These are phyloP conservation scores for Ophiostoma montium DNA, from an alignment of 2,329 filamentous ascomycete species.

Conservation along the genomic window DNA sequence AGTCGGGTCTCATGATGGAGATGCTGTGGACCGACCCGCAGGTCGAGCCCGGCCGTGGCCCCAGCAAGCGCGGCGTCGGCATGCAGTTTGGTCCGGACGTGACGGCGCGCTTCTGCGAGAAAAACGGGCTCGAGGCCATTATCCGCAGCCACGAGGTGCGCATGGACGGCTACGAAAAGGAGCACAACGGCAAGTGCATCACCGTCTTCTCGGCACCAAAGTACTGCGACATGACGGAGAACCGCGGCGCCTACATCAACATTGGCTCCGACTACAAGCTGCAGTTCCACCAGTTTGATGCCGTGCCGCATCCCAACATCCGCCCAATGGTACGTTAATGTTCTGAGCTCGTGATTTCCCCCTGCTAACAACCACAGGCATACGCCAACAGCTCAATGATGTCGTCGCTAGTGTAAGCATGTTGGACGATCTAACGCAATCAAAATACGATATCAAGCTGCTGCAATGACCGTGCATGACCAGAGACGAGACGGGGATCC, in stretches of 20 bases:
- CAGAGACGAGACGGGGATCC: too few species aligned
- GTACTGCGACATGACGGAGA: constrained; percentile 96
- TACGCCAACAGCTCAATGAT: constrained; percentile 76
- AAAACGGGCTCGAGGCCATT: constrained; percentile 84
- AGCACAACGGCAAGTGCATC: constrained; percentile 90
- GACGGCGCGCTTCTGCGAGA: constrained; percentile 92
- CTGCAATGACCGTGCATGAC: too few species aligned
- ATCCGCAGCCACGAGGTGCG: constrained; percentile 96
- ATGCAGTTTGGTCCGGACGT: constrained; percentile 95
- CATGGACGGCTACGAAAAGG: constrained; percentile 98
- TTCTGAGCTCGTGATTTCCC: too few species aligned
- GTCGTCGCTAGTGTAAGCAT: constrained; percentile 55
- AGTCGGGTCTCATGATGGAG: constrained; percentile 97
- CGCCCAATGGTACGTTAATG: constrained; percentile 93
- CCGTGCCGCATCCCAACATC: constrained; percentile 89
- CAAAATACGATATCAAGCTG: background rate
- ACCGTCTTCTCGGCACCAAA: constrained; percentile 96
- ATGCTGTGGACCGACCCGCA: constrained; percentile 99
- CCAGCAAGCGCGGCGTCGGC: constrained; percentile 92
- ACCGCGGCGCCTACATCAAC: constrained; percentile 97
- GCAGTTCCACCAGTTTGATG: constrained; percentile 84
- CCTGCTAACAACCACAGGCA: constrained; percentile 35
- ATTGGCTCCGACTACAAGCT: constrained; percentile 85
- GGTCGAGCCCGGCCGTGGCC: constrained; percentile 67
- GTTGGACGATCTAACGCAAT: background rate